Evolutionary conservation across 106 monocot species (phyloP), one percentile per base, ranked within the genome.

Genomic region (Cymbidium sinense): DNA sequence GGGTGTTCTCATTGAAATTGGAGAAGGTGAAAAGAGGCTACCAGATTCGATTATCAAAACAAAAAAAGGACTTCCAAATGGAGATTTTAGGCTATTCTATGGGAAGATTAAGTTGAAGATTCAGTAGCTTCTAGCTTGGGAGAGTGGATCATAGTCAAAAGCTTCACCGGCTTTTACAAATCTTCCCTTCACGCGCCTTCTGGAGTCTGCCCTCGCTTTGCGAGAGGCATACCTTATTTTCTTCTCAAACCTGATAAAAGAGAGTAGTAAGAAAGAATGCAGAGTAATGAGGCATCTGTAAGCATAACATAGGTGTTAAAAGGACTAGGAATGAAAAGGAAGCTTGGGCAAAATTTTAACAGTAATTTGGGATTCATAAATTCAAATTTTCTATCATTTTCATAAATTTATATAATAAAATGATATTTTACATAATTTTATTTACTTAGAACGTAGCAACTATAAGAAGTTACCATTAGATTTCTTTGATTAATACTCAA

Each of bases 141-240:
- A 70, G 1, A 83, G 55, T 83, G 88, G 88, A 75, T 89, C 89
- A 51, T 89, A 89, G 36, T 89, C 89, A 79, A 84, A 89, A 39
- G 81, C 84, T 43, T 86, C 86, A 55, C 89, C 89, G 29, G 84
- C 82, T 82, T 86, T 86, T 0, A 89, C 70, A 50, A 89, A 89
- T 28, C 89, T 78, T 31, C 89, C 89, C 51, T 89, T 89, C 51
- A 89, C 89, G 6, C 86, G 83, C 37, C 72, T 78, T 77, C 89
- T 79, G 18, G 80, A 79, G 30, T 89, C 86, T 35, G 89, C 89
- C 77, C 89, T 81, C 21, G 76, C 77, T 82, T 89, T 89, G 47
- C 84, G 89, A 77, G 89, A 86, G 43, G 78, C 82, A 52, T 89
- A 89, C 64, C 89, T 79, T 70, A 89, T 89, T 76, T 89, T 89